These are phyloP conservation scores for Paramecium biaurelia DNA, from an alignment of 73 alveolate genomes.

Conservation along the genomic window DNA sequence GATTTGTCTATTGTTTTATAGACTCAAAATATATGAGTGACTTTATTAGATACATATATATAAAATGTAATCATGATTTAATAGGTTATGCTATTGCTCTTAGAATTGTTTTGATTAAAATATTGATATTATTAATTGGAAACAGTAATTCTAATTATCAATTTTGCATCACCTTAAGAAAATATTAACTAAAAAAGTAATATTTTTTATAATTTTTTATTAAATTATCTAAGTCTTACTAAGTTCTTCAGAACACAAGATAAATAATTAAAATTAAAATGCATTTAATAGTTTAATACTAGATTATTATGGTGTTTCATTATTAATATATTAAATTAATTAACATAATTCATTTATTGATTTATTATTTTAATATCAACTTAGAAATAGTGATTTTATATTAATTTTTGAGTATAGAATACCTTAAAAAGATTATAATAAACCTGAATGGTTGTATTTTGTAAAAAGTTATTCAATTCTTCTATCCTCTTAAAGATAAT, in stretches of 20 bases:
- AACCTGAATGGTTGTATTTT: too few species aligned
- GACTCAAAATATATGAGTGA: not conserved
- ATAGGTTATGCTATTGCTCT: not conserved
- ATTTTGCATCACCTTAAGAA: not conserved
- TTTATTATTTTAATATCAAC: too few species aligned
- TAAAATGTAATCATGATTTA: not conserved
- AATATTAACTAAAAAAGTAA: too few species aligned
- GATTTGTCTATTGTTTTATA: not conserved
- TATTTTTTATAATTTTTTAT: too few species aligned
- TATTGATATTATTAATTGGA: not conserved
- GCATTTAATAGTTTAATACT: not conserved
- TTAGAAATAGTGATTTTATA: too few species aligned
- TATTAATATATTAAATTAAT: too few species aligned
- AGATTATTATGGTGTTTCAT: too few species aligned
- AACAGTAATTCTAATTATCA: not conserved
- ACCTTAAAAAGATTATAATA: too few species aligned
- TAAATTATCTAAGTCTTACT: not conserved
- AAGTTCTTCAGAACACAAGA: not conserved
- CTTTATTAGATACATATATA: not conserved
- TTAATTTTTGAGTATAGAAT: too few species aligned
- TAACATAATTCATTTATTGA: too few species aligned
- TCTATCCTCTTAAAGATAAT: too few species aligned
- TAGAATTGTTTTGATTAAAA: not conserved
- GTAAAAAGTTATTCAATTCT: too few species aligned
- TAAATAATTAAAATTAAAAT: not conserved